Evolutionary conservation across 2,329 filamentous ascomycete genomes (phyloP).

Genomic region (Xylariaceae sp.): DNA sequence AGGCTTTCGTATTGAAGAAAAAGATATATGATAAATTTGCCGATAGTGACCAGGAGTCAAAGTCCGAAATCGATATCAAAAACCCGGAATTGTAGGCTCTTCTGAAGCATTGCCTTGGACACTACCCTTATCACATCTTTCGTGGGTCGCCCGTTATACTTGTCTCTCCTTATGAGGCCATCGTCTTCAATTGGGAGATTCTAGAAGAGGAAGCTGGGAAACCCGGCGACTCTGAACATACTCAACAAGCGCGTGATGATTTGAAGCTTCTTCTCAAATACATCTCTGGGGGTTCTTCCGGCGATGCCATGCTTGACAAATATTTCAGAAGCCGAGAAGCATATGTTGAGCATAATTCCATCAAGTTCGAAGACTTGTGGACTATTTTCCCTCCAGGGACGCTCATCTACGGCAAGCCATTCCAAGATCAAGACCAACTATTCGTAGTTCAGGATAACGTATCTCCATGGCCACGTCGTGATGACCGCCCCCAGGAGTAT

Average conservation of each 20-base stretch:
- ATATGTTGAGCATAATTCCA: neutral
- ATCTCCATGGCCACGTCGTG: neutral
- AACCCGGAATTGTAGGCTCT: neutral
- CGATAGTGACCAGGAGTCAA: neutral
- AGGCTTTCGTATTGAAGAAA: too few relatives aligned
- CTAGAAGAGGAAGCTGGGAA: too few relatives aligned
- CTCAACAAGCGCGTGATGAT: too few relatives aligned
- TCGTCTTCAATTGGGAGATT: neutral
- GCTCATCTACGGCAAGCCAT: constrained; percentile 7
- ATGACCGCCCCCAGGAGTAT: too few relatives aligned
- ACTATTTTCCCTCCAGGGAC: constrained; percentile 12
- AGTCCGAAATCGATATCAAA: neutral
- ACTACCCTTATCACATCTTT: constrained; percentile 2
- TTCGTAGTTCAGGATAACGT: constrained; percentile 7
- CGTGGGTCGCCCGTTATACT: neutral
- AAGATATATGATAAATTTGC: neutral
- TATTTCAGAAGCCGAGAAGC: constrained; percentile 6
- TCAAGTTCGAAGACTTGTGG: constrained; percentile 13
- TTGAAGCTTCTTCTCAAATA: too few relatives aligned
- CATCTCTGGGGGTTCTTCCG: neutral
- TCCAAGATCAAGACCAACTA: constrained; percentile 11
- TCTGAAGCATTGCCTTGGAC: neutral
- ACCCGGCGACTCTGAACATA: too few relatives aligned
- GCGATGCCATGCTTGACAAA: constrained; percentile 10
- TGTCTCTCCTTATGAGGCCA: neutral